Evolutionary conservation across 1,284 basidiomycete genomes (phyloP).

Genomic region (Leccinum pseudoinsigne): DNA sequence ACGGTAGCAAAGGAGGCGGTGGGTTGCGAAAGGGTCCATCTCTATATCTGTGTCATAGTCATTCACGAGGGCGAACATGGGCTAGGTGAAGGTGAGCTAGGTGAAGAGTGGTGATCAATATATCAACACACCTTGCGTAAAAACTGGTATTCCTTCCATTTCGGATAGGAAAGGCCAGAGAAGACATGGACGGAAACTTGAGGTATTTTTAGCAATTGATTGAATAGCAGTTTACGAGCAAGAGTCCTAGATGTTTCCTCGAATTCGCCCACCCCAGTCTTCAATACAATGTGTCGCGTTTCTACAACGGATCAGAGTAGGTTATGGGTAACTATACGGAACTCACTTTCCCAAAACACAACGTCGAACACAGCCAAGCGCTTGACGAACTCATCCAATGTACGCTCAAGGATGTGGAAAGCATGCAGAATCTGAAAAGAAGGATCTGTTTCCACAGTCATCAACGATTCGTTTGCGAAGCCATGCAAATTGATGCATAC

Average conservation of each 20-base stretch:
- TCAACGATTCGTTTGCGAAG: background rate
- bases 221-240: constrained; percentile 50
- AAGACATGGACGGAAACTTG: constrained; percentile 46
- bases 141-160: constrained; percentile 48
- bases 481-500: constrained; percentile 31
- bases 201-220: constrained; percentile 45
- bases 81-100: constrained; percentile 38
- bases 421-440: constrained; percentile 68
- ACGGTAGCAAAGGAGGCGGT: constrained; percentile 48
- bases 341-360: constrained; percentile 59
- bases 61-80: constrained; percentile 64
- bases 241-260: constrained; percentile 47
- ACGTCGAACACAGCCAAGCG: constrained; percentile 61
- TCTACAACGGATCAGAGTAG: constrained; percentile 31
- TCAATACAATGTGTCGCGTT: constrained; percentile 41
- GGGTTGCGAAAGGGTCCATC: constrained; percentile 20
- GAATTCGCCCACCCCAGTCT: constrained; percentile 38
- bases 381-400: constrained; percentile 47
- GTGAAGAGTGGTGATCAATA: background rate
- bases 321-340: background rate
- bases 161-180: constrained; percentile 41
- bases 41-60: constrained; percentile 44
- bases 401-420: constrained; percentile 50
- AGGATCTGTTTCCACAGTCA: constrained; percentile 37
- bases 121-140: constrained; percentile 39